phyloP scores from a whole-genome alignment of 1,139 yeast species.

The Meyerozyma smithsonii region DNA sequence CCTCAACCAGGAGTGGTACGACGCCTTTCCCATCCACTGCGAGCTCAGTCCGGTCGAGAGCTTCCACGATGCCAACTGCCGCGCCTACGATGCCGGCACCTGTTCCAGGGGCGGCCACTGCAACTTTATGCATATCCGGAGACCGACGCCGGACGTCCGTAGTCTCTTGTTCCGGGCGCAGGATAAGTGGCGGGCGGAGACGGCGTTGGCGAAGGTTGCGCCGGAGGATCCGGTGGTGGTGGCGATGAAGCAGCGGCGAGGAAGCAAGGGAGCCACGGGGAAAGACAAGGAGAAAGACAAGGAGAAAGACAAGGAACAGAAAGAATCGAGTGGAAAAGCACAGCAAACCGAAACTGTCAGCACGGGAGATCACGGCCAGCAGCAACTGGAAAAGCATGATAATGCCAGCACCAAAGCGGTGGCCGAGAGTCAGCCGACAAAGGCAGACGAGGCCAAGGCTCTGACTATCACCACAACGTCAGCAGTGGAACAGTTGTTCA shows the following conservation, averaged over 20 bases:
- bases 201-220: slow-evolving; percentile 11
- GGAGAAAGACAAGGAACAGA: neutral
- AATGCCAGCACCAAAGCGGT: too few species aligned
- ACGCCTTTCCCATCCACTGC: slow-evolving; percentile 73
- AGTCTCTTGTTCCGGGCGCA: slow-evolving; percentile 36
- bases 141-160: slow-evolving; percentile 45
- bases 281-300: neutral
- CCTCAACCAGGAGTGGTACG: slow-evolving; percentile 80
- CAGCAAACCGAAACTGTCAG: neutral
- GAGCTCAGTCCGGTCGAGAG: slow-evolving; percentile 75
- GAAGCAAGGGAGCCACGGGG: neutral
- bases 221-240: slow-evolving; percentile 1
- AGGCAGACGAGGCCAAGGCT: too few species aligned
- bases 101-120: slow-evolving; percentile 82
- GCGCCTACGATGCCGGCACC: slow-evolving; percentile 55
- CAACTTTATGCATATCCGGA: slow-evolving; percentile 78
- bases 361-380: too few species aligned
- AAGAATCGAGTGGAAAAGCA: neutral
- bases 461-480: slow-evolving; percentile 1
- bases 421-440: too few species aligned
- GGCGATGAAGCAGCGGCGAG: slow-evolving; percentile 1
- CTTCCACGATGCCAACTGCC: slow-evolving; percentile 70
- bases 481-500: neutral
- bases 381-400: too few species aligned
- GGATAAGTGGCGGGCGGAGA: slow-evolving; percentile 22